phyloP scores from a whole-genome alignment of 768 basidiomycete genomes.

The Boletales sp. region DNA sequence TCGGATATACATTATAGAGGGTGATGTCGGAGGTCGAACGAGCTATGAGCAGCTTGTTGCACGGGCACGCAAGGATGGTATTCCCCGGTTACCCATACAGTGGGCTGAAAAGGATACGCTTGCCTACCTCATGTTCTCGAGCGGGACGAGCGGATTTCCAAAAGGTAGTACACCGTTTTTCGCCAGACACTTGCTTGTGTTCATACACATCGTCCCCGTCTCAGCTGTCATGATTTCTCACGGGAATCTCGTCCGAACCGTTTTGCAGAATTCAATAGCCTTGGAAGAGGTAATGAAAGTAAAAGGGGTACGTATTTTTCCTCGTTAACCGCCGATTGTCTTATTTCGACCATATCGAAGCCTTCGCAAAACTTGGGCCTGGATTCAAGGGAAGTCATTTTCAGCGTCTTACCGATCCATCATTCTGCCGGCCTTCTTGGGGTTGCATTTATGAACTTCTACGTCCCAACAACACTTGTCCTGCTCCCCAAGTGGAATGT shows the following conservation, averaged over 20 bases:
- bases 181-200: neutral
- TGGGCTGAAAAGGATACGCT: conserved; percentile 50
- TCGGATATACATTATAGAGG: conserved; percentile 49
- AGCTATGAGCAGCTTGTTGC: conserved; percentile 46
- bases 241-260: conserved; percentile 51
- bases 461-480: conserved; percentile 46
- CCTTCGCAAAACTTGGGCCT: conserved; percentile 38
- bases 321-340: neutral
- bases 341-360: conserved; percentile 21
- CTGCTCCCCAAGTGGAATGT: conserved; percentile 62
- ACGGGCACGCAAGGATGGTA: conserved; percentile 32
- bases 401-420: conserved; percentile 66
- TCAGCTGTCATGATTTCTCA: conserved; percentile 74
- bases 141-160: conserved; percentile 73
- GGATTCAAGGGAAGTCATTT: conserved; percentile 42
- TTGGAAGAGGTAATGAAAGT: conserved; percentile 33
- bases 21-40: conserved; percentile 36
- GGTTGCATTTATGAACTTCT: conserved; percentile 46
- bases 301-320: conserved; percentile 34
- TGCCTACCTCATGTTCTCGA: conserved; percentile 73
- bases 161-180: conserved; percentile 46
- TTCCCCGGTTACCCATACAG: conserved; percentile 41
- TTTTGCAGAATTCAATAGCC: conserved; percentile 30
- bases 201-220: conserved; percentile 1
- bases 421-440: conserved; percentile 62